phyloP scores from a whole-genome alignment of 2,329 filamentous ascomycete genomes.

The Calonectria pseudoturangicola region DNA sequence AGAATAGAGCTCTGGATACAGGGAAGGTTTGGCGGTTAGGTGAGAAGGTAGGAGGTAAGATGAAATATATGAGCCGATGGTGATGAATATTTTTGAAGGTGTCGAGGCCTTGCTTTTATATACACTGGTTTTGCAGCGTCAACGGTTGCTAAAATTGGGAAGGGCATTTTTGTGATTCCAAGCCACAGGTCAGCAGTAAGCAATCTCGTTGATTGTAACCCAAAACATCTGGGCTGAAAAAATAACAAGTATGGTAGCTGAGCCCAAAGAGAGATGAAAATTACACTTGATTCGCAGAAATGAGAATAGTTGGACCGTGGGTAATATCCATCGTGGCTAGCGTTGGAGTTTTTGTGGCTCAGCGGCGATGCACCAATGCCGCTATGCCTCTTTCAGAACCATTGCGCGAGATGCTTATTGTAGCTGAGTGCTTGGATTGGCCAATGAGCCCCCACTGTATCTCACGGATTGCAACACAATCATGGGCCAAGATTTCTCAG shows the following conservation, averaged over 20 bases:
- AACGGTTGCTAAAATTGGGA: background rate
- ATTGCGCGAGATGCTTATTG: slow-evolving; percentile 29
- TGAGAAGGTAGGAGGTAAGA: background rate
- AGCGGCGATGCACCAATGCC: background rate
- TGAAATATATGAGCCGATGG: background rate
- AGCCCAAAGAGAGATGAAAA: background rate
- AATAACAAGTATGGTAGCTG: background rate
- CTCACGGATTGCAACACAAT: no score
- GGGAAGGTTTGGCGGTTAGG: no score
- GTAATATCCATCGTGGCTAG: background rate
- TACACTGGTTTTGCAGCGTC: background rate
- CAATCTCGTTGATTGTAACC: slow-evolving; percentile 26
- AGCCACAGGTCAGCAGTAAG: background rate
- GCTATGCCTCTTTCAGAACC: slow-evolving; percentile 31
- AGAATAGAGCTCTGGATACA: background rate
- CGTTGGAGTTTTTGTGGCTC: slow-evolving; percentile 18
- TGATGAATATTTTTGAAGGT: background rate
- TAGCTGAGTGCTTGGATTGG: background rate
- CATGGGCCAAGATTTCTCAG: background rate
- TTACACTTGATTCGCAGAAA: background rate
- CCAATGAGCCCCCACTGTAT: slow-evolving; percentile 49
- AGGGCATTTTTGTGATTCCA: background rate
- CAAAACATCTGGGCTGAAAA: slow-evolving; percentile 1
- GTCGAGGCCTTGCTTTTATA: background rate
- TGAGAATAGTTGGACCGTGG: background rate